These are phyloP conservation scores for Cladosporium colombiae DNA, from an alignment of 2,329 filamentous ascomycete species.

Conservation along the genomic window DNA sequence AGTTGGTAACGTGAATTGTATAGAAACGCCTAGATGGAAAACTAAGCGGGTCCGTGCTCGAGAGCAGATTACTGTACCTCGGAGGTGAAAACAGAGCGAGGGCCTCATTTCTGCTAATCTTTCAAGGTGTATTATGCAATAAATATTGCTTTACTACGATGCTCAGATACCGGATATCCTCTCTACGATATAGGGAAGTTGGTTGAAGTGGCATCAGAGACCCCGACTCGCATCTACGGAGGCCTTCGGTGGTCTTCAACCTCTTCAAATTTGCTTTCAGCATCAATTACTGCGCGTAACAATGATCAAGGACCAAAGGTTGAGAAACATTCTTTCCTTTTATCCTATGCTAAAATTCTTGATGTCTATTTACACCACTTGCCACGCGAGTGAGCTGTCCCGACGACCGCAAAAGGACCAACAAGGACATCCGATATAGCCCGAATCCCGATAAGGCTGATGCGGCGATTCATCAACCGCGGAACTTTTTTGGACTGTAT, in stretches of 20 bases:
- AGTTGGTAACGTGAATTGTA: conserved; percentile 9
- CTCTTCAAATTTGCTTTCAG: neutral
- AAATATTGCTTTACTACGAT: neutral
- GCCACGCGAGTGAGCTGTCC: neutral
- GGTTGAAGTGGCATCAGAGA: neutral
- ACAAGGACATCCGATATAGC: neutral
- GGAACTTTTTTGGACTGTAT: neutral
- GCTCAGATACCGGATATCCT: neutral
- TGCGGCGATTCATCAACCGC: neutral
- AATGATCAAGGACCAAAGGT: neutral
- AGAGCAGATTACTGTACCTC: conserved; percentile 1
- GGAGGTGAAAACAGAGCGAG: neutral
- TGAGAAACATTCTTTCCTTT: neutral
- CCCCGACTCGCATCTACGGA: neutral
- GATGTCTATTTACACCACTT: neutral
- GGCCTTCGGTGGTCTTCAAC: neutral
- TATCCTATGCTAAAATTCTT: neutral
- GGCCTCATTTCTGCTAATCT: neutral
- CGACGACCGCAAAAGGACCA: neutral
- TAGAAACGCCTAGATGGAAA: conserved; percentile 8
- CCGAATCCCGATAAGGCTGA: neutral
- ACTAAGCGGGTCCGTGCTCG: neutral
- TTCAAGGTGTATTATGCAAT: neutral
- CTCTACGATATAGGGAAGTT: neutral
- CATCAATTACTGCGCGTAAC: neutral